Evolutionary conservation across 2,329 filamentous ascomycete genomes (phyloP).

Genomic region (Eutypella sp.): DNA sequence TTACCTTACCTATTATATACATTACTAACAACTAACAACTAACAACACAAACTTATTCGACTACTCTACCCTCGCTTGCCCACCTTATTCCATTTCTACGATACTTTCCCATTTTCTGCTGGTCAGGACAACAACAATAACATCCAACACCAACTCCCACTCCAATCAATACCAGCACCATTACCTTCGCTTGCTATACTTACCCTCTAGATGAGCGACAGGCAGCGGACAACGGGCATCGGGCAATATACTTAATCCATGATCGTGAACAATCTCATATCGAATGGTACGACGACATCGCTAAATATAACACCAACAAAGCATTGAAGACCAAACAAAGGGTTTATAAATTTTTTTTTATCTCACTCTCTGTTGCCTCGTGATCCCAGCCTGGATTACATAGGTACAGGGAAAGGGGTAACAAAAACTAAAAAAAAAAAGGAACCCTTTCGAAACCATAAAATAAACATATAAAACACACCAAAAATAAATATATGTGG

Average conservation of each 20-base stretch:
- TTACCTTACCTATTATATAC: neutral
- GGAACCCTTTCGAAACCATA: neutral
- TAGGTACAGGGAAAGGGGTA: neutral
- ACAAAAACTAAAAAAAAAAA: neutral
- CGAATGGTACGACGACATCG: neutral
- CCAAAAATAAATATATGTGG: neutral
- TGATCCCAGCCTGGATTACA: too few relatives aligned
- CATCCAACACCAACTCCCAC: too few relatives aligned
- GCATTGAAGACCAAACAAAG: too few relatives aligned
- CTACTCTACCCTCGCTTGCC: too few relatives aligned
- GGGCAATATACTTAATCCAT: too few relatives aligned
- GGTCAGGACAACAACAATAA: neutral
- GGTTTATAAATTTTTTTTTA: too few relatives aligned
- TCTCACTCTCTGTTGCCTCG: constrained; percentile 1
- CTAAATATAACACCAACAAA: neutral
- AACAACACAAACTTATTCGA: too few relatives aligned
- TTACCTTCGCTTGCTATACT: too few relatives aligned
- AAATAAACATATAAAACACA: neutral
- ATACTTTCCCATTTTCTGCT: neutral
- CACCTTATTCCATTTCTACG: too few relatives aligned
- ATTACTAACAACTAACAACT: too few relatives aligned
- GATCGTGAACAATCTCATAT: neutral
- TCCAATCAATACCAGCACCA: neutral
- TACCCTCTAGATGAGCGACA: too few relatives aligned
- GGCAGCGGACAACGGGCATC: too few relatives aligned